Base-by-base conservation (phyloP, 306 rosid genomes). In the Acacia crassicarpa region DNA sequence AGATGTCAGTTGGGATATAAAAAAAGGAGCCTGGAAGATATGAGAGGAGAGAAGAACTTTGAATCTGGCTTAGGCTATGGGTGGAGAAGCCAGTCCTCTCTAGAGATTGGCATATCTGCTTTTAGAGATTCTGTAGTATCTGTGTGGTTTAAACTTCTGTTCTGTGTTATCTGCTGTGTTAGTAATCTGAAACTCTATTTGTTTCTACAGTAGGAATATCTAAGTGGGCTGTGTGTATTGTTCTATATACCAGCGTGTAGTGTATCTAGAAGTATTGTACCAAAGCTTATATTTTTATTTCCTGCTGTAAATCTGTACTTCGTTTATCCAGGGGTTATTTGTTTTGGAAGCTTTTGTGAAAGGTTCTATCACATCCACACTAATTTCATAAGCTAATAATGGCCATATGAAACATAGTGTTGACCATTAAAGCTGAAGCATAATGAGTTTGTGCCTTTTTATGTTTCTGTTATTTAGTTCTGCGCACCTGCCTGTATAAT, bases 401-500 rank as follows among this genome's bases (percentile, higher is more conserved):
- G 38, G 19, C 35, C 13, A 61, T 61, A 4, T 61, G 4, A 25
- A 25, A 61, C 67, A 9, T 9, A 23, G 35, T 25, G 38, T 61
- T 61, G 35, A 61, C 38, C 35, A 12, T 61, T 9, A 23, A 61
- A 61, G 4, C 16, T 61, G 7, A 61, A 23, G 16, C 33, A 27
- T 9, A 25, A 54, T 19, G 27, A 19, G 25, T 54, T 19, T 20
- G 62, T 54, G 53, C 5, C 17, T 61, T 61, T 25, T 59, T 23
- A 38, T 23, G 41, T 49, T 49, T 61, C 11, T 72, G 14, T 61
- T 82, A 16, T 48, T 69, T 70, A 41, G 30, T 43, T 82, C 4
- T 82, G 51, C 7, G 1, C 25, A 25, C 48, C 66, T 76, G 58
- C 56, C 9, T 74, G 35, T 54, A 72, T 70, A 76, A 78, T 46